Base-by-base conservation (phyloP, 2,329 filamentous ascomycete species). In the Ustilaginoidea virens region DNA sequence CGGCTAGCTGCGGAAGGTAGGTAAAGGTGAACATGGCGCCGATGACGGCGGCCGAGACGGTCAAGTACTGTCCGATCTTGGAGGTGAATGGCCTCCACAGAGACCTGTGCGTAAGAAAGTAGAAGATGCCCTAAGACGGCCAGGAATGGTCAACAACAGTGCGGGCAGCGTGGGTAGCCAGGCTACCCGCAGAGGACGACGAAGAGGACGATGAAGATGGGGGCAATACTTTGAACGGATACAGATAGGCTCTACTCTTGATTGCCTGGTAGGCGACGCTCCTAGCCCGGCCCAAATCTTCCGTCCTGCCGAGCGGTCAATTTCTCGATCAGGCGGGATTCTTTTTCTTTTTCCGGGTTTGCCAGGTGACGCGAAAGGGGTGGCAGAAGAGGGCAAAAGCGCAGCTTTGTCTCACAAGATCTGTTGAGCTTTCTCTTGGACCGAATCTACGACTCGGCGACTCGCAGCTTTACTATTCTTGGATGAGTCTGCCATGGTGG, bases 21-120 rank as follows among this genome's bases (percentile, higher is more conserved):
- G 85, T 80, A 48, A 94, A 74, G 41, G 79, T 60, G 55, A 96
- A 94, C 82, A 94, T 92, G 51, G 69, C 62, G 8, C 63, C 61
- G 1, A 86, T 75, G 25, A 94, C 74, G 25, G 70, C 68, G 7
- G 75, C 52, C 10, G 80, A 83, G 2, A 93, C 66, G 2, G 67
- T 63, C 28, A 92, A 40, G 17, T 77, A 83, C 3, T 69, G 66
- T 2, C 60, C 48, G 25, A 76, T 49, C 34, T 62, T 62, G 5
- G 61, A 65, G 21, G 64, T 38, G 24, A 75, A 63, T 2, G 71
- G 71, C 41, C 62, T 63, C 70, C 70, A 75, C 25, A 76, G 48
- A 5, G 60, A 49, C 11, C 56, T 57, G 38, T 74, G 68, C 15
- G 56, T 58, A 24, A 63, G 26, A 42, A 75, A 72, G 49, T 74